These are phyloP conservation scores for Penicillium paneum DNA, from an alignment of 2,329 filamentous ascomycete species.

Conservation along the genomic window DNA sequence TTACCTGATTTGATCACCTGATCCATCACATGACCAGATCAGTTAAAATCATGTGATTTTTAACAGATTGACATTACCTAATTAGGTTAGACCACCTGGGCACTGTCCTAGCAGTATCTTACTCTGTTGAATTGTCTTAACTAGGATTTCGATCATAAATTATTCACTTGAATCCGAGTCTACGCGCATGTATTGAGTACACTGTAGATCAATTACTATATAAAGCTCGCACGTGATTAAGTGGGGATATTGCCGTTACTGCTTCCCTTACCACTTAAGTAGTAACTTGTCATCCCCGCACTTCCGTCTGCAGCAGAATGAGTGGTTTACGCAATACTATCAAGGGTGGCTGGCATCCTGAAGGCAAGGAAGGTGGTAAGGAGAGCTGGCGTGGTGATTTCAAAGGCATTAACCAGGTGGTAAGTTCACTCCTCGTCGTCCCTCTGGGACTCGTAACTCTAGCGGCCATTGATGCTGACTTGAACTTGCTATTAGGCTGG, in stretches of 20 bases:
- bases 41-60: no score
- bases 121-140: background rate
- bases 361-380: slow-evolving; percentile 51
- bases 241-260: slow-evolving; percentile 1
- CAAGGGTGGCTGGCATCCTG: slow-evolving; percentile 56
- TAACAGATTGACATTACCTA: no score
- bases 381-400: slow-evolving; percentile 57
- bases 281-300: slow-evolving; percentile 1
- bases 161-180: background rate
- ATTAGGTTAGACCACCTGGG: no score
- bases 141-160: background rate
- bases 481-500: slow-evolving; percentile 46
- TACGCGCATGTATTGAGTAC: no score
- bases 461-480: slow-evolving; percentile 12
- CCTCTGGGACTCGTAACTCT: slow-evolving; percentile 4
- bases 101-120: no score
- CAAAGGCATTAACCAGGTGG: slow-evolving; percentile 57
- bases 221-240: background rate
- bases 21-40: no score
- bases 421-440: slow-evolving; percentile 30
- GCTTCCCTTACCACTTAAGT: background rate
- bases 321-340: slow-evolving; percentile 47
- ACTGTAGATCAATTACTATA: background rate
- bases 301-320: slow-evolving; percentile 33
- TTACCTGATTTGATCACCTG: no score